phyloP scores from a whole-genome alignment of 2,329 filamentous ascomycete species.

The Arthrobotrys sinensis region DNA sequence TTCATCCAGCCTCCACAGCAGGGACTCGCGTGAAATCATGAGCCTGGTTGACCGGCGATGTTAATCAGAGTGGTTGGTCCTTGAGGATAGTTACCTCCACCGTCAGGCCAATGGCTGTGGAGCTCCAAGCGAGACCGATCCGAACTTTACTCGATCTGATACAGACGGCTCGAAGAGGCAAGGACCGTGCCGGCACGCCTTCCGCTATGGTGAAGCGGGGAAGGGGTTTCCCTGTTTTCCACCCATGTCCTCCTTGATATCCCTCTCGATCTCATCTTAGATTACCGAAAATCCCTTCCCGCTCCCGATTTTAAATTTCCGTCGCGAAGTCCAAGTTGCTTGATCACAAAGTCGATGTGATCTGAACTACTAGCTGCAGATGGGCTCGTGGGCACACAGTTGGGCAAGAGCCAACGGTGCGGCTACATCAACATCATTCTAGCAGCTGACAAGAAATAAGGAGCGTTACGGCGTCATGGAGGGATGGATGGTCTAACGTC shows the following conservation, averaged over 20 bases:
- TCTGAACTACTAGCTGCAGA: neutral
- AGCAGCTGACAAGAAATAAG: slow-evolving; percentile 17
- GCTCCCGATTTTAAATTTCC: slow-evolving; percentile 59
- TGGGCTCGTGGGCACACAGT: slow-evolving; percentile 1
- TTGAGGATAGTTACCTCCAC: neutral
- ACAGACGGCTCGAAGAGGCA: slow-evolving; percentile 49
- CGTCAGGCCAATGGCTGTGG: slow-evolving; percentile 16
- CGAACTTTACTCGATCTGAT: slow-evolving; percentile 51
- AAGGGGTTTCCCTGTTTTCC: slow-evolving; percentile 43
- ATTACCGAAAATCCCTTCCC: slow-evolving; percentile 61
- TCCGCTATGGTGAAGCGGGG: slow-evolving; percentile 36
- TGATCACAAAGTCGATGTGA: neutral
- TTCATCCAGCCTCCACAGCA: neutral
- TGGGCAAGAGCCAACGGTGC: neutral
- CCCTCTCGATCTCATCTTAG: slow-evolving; percentile 54
- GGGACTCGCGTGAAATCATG: neutral
- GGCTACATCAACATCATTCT: slow-evolving; percentile 3
- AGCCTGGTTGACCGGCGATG: neutral
- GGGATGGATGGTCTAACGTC: slow-evolving; percentile 31
- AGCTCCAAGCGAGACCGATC: slow-evolving; percentile 57
- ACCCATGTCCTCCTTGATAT: slow-evolving; percentile 49
- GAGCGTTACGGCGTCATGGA: neutral
- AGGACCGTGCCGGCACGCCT: slow-evolving; percentile 57
- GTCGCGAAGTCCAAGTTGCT: slow-evolving; percentile 39
- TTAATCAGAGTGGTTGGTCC: slow-evolving; percentile 29